Percentiles rank a stretch among this genome's conserved stretches.
These are phyloP conservation scores for Paraphoma chrysanthemicola DNA, from an alignment of 2,329 filamentous ascomycete species.

Conservation along the genomic window DNA sequence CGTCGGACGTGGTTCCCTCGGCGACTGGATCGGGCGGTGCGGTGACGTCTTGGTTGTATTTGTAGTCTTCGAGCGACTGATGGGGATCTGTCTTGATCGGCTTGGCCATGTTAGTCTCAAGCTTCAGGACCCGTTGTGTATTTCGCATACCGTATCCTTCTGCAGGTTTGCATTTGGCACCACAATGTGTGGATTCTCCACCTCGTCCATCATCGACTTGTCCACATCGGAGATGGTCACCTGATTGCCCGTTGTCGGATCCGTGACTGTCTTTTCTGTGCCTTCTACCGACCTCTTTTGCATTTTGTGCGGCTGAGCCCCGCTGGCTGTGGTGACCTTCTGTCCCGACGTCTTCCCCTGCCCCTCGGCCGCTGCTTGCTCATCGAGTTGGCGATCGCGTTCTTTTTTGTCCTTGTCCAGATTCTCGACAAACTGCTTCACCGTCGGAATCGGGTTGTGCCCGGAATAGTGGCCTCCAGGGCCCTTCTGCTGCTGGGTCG, in stretches of 20 bases:
- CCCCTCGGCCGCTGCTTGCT: conserved; percentile 54
- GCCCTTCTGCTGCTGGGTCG: conserved; percentile 52
- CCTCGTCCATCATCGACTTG: conserved; percentile 71
- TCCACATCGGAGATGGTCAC: conserved; percentile 86
- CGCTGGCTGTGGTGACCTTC: conserved; percentile 20
- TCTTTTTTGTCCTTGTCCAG: conserved; percentile 81
- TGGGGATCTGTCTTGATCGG: conserved; percentile 73
- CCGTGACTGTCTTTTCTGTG: conserved; percentile 70
- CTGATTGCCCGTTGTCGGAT: conserved; percentile 86
- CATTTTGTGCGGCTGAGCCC: conserved; percentile 56
- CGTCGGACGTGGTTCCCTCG: conserved; percentile 84
- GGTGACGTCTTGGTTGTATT: conserved; percentile 83
- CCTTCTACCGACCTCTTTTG: conserved; percentile 54
- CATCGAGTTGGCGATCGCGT: conserved; percentile 75
- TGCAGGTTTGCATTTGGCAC: conserved; percentile 89
- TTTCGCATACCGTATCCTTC: conserved; percentile 66
- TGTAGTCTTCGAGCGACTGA: conserved; percentile 81
- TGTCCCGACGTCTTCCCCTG: conserved; percentile 47
- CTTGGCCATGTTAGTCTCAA: conserved; percentile 35
- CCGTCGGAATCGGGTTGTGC: conserved; percentile 83
- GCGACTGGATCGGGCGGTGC: conserved; percentile 88
- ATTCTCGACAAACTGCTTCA: conserved; percentile 80
- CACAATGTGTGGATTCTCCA: conserved; percentile 76
- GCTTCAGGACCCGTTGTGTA: neutral
- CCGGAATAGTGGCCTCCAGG: conserved; percentile 80